Base-by-base conservation (phyloP, 805 yeast genomes). In the Wickerhamiella bombiphila region DNA sequence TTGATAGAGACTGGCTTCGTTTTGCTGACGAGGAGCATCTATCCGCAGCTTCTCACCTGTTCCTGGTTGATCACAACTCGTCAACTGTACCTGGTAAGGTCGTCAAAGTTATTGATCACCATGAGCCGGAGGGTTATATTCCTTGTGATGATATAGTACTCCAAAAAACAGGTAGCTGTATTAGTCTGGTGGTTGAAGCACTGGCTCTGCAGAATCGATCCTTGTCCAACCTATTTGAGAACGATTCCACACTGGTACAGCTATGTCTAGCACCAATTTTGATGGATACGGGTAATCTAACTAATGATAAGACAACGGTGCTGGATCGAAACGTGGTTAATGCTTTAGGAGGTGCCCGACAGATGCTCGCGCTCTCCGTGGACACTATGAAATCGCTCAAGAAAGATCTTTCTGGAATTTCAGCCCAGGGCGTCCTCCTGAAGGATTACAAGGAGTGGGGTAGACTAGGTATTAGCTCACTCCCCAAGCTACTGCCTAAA, bases 391-490 rank as follows among this genome's bases (percentile, higher is more conserved):
- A 39, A 7, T 25, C 21, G 1, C 37, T 45, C 30, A 86, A 83
- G 53, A 66, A 67, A 40, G 71, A 81, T 50, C 60, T 86, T 26
- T 53, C 56, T 2, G 85, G 82, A 0, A 62, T 91, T 26, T 50
- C 70, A 1, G 55, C 74, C 4, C 48, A 48, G 4, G 93, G 83
- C 36, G 56, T 91, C 5, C 60, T 91, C 29, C 62, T 76, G 32
- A 86, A 85, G 55, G 98, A 88, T 54, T 88, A 80, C 58, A 88
- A 88, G 53, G 73, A 72, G 50, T 85, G 78, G 60, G 63, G 57
- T 2, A 56, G 45, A 3, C 63, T 83, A 9, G 97, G 97, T 0
- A 77, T 88, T 49, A 70, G 86, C 34, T 78, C 95, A 0, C 59
- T 77, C 7, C 80, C 78, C 2, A 76, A 71, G 53, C 65, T 82